Evolutionary conservation across 2,329 filamentous ascomycete species (phyloP).

Genomic region (Penicillium sp.): DNA sequence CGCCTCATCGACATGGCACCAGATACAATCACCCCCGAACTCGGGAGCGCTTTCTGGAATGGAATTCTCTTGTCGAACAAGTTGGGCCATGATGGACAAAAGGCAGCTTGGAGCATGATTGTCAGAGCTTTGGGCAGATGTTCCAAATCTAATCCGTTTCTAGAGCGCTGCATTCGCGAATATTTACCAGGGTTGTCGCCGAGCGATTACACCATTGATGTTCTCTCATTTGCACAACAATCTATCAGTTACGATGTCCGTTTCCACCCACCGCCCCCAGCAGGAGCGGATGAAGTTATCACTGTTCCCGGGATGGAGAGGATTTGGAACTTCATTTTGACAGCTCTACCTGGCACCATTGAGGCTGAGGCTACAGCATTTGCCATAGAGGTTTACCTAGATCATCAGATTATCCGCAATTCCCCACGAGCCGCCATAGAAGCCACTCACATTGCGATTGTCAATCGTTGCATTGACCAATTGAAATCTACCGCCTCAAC

Average conservation of each 20-base stretch:
- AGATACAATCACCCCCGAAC: conserved; percentile 59
- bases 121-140: conserved; percentile 37
- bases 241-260: conserved; percentile 52
- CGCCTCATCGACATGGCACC: conserved; percentile 62
- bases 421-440: conserved; percentile 50
- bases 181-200: conserved; percentile 43
- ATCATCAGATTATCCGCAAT: conserved; percentile 45
- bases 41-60: conserved; percentile 69
- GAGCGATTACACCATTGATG: conserved; percentile 38
- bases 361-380: conserved; percentile 67
- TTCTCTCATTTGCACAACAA: conserved; percentile 46
- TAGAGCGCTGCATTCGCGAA: conserved; percentile 45
- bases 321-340: conserved; percentile 80
- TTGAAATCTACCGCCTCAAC: conserved; percentile 62
- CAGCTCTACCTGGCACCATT: conserved; percentile 63
- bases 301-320: conserved; percentile 60
- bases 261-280: conserved; percentile 55
- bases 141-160: conserved; percentile 37
- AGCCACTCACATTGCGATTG: conserved; percentile 66
- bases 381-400: conserved; percentile 73
- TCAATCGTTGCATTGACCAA: conserved; percentile 71
- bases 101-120: conserved; percentile 69
- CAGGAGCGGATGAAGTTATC: conserved; percentile 41
- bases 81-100: conserved; percentile 60
- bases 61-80: conserved; percentile 67